Base-by-base conservation (phyloP, 306 rosid species). In the Erythrophleum fordii region DNA sequence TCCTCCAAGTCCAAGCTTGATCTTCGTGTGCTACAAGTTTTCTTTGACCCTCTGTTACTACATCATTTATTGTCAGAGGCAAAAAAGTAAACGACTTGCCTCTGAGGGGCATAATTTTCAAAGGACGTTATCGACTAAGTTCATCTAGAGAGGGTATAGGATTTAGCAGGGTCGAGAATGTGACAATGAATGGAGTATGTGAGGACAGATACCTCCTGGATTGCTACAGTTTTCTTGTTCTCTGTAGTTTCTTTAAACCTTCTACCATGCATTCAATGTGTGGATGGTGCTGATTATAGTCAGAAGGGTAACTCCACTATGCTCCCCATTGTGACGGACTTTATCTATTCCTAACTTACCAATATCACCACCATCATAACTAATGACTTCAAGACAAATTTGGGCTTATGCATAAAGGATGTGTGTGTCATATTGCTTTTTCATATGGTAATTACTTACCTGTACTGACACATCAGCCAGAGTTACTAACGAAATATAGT, bases 381-480 rank as follows among this genome's bases (percentile, higher is more conserved):
- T 71, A 58, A 34, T 31, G 93, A 90, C 80, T 81, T 92, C 52
- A 71, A 51, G 60, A 4, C 69, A 5, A 42, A 80, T 12, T 78
- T 91, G 80, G 78, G 78, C 20, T 90, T 87, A 86, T 90, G 97
- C 89, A 85, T 89, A 62, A 86, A 85, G 87, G 82, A 90, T 80
- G 82, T 75, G 97, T 92, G 73, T 77, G 94, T 85, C 59, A 44
- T 81, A 9, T 29, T n/a, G 35, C 42, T 41, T 48, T 18, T 23
- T 59, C 23, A 7, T 45, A 45, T 45, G 6, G 7, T 45, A 12
- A 52, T 72, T 72, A 4, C 17, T 58, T 51, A 1, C 17, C 58
- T 58, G 11, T 34, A 52, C 22, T 7, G 3, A 61, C 39, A 75
- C 51, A 14, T 22, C 73, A 45, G 18, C 73, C n/a, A 35, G 45